phyloP scores from a whole-genome alignment of 805 yeast genomes.

The Teunomyces atbi region DNA sequence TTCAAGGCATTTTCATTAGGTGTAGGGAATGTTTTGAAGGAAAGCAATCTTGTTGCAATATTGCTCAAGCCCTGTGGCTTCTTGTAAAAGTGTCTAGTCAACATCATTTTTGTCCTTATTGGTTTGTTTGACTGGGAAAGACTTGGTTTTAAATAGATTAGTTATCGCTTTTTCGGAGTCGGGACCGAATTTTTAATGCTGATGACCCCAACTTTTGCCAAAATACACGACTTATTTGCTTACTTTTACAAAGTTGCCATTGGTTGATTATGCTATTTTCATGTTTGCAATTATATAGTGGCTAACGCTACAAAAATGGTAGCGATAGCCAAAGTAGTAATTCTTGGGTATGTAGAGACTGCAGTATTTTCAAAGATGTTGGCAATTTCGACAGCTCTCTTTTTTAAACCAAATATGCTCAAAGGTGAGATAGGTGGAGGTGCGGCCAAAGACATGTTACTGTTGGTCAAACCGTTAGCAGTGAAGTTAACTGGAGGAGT shows the following conservation, averaged over 20 bases:
- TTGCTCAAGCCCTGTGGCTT: background rate
- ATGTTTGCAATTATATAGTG: background rate
- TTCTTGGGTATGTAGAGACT: background rate
- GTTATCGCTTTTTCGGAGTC: conserved; percentile 6
- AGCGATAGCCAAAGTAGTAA: background rate
- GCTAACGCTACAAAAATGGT: background rate
- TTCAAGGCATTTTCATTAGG: conserved; percentile 78
- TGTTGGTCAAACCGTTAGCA: conserved; percentile 28
- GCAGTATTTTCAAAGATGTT: background rate
- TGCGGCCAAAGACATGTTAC: conserved; percentile 9
- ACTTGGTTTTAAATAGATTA: background rate
- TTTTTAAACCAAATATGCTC: background rate
- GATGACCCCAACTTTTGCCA: conserved; percentile 4
- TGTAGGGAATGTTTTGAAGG: conserved; percentile 53
- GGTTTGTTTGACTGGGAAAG: background rate
- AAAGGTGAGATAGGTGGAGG: background rate
- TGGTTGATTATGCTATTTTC: background rate
- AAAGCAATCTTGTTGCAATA: conserved; percentile 19
- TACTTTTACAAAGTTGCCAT: background rate
- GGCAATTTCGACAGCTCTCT: background rate
- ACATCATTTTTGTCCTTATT: background rate
- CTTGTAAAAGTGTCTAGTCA: background rate
- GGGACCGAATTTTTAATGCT: conserved; percentile 3
- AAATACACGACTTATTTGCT: background rate
- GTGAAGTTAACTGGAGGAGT: conserved; percentile 29